A percentile compares a stretch with the other conserved stretches of the same genome.
Conservation (phyloP, 179 eudicot species). For the Heliamphora pulchella region DNA sequence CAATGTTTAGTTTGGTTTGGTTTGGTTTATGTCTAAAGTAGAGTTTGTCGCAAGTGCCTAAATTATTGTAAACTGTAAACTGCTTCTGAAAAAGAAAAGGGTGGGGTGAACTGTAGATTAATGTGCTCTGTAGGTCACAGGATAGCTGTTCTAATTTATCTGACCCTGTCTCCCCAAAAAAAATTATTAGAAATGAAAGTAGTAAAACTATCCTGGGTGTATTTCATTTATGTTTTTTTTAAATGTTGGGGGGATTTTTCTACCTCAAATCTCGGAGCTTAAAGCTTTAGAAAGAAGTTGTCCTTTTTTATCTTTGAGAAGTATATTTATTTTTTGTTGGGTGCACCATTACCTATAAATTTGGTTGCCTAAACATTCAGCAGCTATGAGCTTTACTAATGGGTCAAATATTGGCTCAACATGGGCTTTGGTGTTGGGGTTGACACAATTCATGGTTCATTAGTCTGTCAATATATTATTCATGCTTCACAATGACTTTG, state of each 20-base stretch:
- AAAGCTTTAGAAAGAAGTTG: neutral
- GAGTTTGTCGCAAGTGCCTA: neutral
- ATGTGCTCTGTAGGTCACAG: neutral
- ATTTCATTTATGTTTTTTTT: neutral
- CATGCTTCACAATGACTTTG: neutral
- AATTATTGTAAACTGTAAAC: neutral
- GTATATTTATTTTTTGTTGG: neutral
- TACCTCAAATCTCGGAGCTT: neutral
- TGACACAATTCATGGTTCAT: neutral
- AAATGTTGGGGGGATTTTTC: neutral
- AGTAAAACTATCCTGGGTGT: neutral
- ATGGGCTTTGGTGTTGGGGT: neutral
- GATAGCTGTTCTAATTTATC: constrained; percentile 5
- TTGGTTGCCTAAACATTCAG: neutral
- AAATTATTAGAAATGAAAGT: neutral
- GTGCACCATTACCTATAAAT: neutral
- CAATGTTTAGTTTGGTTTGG: no score
- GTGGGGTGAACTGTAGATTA: neutral
- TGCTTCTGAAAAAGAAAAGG: neutral
- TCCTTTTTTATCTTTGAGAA: neutral
- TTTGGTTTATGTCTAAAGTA: neutral
- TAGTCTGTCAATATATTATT: neutral
- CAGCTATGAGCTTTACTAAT: neutral
- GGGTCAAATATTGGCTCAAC: neutral
- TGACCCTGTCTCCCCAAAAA: neutral